phyloP scores from a whole-genome alignment of 1,139 yeast genomes.

The Debaryomycetaceae sp. region DNA sequence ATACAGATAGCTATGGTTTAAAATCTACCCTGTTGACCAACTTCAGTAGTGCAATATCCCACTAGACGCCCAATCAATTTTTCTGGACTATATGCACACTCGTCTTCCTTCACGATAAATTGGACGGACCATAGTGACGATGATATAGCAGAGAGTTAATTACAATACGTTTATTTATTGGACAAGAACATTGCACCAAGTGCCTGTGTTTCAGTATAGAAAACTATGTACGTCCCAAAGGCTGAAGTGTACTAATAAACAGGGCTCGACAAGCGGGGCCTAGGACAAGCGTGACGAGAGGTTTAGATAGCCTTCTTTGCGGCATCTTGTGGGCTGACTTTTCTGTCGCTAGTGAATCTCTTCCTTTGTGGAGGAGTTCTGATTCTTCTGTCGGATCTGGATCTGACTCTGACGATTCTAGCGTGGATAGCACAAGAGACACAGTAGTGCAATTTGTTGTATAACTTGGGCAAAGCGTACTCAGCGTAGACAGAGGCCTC shows the following conservation, averaged over 20 bases:
- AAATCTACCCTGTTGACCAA: background rate
- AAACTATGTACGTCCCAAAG: background rate
- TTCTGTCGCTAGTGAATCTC: conserved; percentile 96
- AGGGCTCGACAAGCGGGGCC: background rate
- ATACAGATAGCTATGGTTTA: background rate
- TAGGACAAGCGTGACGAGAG: conserved; percentile 1
- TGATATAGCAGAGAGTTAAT: background rate
- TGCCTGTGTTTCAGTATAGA: background rate
- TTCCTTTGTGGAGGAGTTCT: conserved; percentile 99
- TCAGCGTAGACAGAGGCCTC: conserved; percentile 99
- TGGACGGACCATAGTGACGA: background rate
- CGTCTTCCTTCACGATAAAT: background rate
- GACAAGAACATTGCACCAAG: background rate
- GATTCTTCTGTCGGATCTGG: conserved; percentile 97
- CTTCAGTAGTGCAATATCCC: background rate
- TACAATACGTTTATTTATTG: background rate
- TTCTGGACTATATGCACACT: background rate
- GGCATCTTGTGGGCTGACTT: conserved; percentile 96
- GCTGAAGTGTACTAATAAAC: background rate
- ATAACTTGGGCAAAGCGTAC: conserved; percentile 98
- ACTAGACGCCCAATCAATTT: background rate
- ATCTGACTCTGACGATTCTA: conserved; percentile 99
- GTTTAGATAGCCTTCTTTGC: conserved; percentile 75
- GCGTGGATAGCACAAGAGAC: conserved; percentile 99
- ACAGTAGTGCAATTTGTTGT: conserved; percentile 99